Evolutionary conservation across 768 basidiomycete genomes (phyloP), one percentile per base, ranked within the genome.

Genomic region (Suillus americanus): DNA sequence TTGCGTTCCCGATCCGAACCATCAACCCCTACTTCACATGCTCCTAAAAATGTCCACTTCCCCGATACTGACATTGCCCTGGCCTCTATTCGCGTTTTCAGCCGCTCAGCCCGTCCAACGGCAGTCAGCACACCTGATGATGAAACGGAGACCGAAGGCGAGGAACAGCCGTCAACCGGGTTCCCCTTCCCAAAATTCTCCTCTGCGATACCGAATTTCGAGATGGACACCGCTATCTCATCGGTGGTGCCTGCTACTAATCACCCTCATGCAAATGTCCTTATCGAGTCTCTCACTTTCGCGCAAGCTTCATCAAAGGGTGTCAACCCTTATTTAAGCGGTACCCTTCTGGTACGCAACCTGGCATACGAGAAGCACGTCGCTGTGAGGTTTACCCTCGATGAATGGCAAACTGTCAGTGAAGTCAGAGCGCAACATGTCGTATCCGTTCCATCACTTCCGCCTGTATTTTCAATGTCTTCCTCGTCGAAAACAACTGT

Each of bases 371-470:
- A 92, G 74, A 99, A 99, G 78, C 82, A 85, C 60, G 89, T 98
- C 54, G 88, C 85, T 0, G 83, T 97, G 0, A 81, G 96, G 1
- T 99, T 96, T 74, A 98, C 97, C 2, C 81, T 97, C 55, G 97
- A 98, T 75, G 88, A 91, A 56, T 99, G 97, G 97, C 87, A 90
- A 67, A 99, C 96, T 3, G 92, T 92, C 0, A 89, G 87, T 50
- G 97, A 99, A 74, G 94, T 97, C 38, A 66, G 76, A 50, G 89
- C 83, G n/a, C 76, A 71, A 54, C 77, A 88, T 65, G 70, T 78
- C 43, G 75, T 75, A n/a, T 82, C 81, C 20, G 71, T 88, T 33
- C 66, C 79, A 4, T 53, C 76, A 33, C 8, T 77, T 75, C 84
- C 79, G 0, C 65, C 69, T 64, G 68, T 53, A 69, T 67, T 78